phyloP scores from a whole-genome alignment of 2,329 filamentous ascomycete genomes.

The Cladophialophora immunda region DNA sequence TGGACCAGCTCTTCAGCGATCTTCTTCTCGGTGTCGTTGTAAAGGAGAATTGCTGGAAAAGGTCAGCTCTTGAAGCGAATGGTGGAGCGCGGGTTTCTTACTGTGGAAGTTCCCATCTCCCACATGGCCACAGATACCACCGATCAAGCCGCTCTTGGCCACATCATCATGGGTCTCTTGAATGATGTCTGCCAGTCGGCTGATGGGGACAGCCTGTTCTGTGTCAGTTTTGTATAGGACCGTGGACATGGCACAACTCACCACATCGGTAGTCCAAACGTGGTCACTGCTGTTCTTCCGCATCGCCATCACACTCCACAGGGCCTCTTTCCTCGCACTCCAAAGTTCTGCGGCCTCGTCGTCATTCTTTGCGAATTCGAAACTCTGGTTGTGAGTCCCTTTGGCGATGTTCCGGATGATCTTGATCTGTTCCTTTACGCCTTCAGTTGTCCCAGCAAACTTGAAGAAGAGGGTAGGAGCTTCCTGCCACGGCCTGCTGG shows the following conservation, averaged over 20 bases:
- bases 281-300: conserved; percentile 66
- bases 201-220: conserved; percentile 72
- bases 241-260: conserved; percentile 12
- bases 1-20: conserved; percentile 69
- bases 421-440: conserved; percentile 70
- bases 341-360: conserved; percentile 75
- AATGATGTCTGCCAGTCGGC: conserved; percentile 74
- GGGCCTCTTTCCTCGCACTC: conserved; percentile 77
- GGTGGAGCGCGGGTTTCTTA: conserved; percentile 46
- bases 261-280: conserved; percentile 81
- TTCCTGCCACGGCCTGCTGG: conserved; percentile 69
- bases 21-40: conserved; percentile 65
- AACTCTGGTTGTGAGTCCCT: conserved; percentile 63
- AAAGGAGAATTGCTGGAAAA: conserved; percentile 64
- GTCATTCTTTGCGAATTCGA: conserved; percentile 72
- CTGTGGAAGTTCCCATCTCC: conserved; percentile 79
- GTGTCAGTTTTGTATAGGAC: background rate
- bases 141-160: conserved; percentile 67
- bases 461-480: conserved; percentile 78
- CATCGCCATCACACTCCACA: conserved; percentile 77
- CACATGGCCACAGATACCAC: conserved; percentile 75
- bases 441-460: conserved; percentile 71
- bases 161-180: conserved; percentile 74
- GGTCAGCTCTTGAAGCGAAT: conserved; percentile 15
- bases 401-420: conserved; percentile 68